Evolutionary conservation across 768 basidiomycete species (phyloP).

Genomic region (Saitozyma podzolica): DNA sequence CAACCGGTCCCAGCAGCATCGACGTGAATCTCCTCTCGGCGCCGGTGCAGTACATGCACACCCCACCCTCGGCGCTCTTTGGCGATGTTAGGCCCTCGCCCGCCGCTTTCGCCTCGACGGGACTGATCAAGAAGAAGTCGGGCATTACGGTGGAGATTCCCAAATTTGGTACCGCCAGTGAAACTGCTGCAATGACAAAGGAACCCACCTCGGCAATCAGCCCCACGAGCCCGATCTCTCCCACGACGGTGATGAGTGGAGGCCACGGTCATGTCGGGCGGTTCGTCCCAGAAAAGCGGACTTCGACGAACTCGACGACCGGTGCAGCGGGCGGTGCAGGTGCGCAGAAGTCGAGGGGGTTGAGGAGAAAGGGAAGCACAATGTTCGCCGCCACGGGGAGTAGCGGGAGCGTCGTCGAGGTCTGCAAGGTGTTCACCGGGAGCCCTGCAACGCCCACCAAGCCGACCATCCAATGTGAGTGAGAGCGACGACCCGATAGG

Average conservation of each 20-base stretch:
- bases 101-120: conserved; percentile 54
- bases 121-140: conserved; percentile 53
- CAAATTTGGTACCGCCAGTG: conserved; percentile 12
- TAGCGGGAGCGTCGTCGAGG: conserved; percentile 28
- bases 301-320: too few relatives aligned
- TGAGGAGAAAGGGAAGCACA: conserved; percentile 40
- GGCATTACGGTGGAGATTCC: conserved; percentile 29
- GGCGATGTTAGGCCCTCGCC: conserved; percentile 44
- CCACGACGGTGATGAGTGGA: too few relatives aligned
- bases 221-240: too few relatives aligned
- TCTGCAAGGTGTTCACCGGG: conserved; percentile 10
- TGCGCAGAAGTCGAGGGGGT: conserved; percentile 29
- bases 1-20: conserved; percentile 1
- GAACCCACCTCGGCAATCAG: too few relatives aligned
- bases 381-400: conserved; percentile 38
- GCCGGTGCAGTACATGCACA: conserved; percentile 15
- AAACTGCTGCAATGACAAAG: too few relatives aligned
- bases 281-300: too few relatives aligned
- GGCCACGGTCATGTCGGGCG: too few relatives aligned
- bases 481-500: too few relatives aligned
- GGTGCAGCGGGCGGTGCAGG: conserved; percentile 8
- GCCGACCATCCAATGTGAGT: conserved; percentile 27
- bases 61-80: conserved; percentile 24
- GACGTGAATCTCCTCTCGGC: conserved; percentile 6
- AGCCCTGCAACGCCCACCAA: conserved; percentile 39